Base-by-base conservation (phyloP, 495 filamentous ascomycete genomes). In the Penicillium chermesinum region DNA sequence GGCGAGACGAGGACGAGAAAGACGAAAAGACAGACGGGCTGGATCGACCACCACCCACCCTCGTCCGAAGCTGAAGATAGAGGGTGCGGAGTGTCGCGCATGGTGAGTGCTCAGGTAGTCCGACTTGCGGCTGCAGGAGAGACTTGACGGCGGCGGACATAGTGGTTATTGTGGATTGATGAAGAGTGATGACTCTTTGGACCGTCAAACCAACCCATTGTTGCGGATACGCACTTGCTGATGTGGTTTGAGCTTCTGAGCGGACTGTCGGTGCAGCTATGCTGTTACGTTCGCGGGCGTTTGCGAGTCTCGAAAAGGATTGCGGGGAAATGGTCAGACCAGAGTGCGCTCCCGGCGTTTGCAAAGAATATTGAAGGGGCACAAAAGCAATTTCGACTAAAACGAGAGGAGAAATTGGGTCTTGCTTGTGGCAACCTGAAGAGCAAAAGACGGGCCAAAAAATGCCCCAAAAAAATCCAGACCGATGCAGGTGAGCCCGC, bases 1-100 rank as follows among this genome's bases (percentile, higher is more conserved):
- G 79, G 71, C 82, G 70, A 12, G 71, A 70, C 7, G 67, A 68
- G 2, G 76, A 88, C 15, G 83, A 84, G 27, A 75, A 74, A 3
- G 59, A 49, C 1, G 71, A 76, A 47, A 76, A 83, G 62, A 77
- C 74, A 25, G 71, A 73, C n/a, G 71, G 70, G 48, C 64, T 72
- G 9, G 73, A 70, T 34, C 67, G 61, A 44, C 76, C 74, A n/a
- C 63, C 58, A 19, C 66, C 61, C 30, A 45, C 55, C 64, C 61
- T 34, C 55, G 65, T 33, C 67, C 66, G n/a, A 78, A 55, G 50
- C 65, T 68, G 62, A 81, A 80, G 62, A 80, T 70, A 13, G 77
- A 77, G 13, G 72, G 63, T 5, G 74, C 69, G 2, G 74, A 77
- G 53, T 69, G 64, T 44, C 69, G 60, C 34, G 59, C 46, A 35